These are phyloP conservation scores for Venturia pyrina DNA, from an alignment of 2,329 filamentous ascomycete species.

Conservation along the genomic window DNA sequence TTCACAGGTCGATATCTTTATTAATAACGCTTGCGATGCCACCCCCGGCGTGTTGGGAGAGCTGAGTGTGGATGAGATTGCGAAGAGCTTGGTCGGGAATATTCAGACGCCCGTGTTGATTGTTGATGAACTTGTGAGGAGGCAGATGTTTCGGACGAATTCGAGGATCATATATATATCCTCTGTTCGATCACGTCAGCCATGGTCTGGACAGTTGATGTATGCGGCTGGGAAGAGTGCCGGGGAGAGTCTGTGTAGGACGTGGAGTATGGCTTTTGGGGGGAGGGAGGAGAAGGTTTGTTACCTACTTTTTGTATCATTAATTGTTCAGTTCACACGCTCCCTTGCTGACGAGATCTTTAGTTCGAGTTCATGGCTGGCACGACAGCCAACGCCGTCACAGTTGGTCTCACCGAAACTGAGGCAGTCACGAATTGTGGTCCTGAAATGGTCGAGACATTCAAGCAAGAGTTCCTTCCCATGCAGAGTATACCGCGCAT, in stretches of 20 bases:
- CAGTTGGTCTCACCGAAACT: conserved; percentile 25
- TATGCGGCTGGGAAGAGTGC: conserved; percentile 27
- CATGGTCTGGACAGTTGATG: conserved; percentile 27
- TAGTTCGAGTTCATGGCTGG: conserved; percentile 26
- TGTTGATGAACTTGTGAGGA: conserved; percentile 26
- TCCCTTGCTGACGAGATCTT: background rate
- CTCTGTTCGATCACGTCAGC: conserved; percentile 23
- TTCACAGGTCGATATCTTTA: conserved; percentile 24
- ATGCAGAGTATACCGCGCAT: conserved; percentile 24
- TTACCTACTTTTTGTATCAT: background rate
- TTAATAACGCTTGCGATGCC: conserved; percentile 25
- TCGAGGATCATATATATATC: conserved; percentile 30
- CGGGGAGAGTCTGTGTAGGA: conserved; percentile 27
- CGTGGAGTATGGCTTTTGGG: conserved; percentile 28
- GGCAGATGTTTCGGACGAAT: conserved; percentile 22
- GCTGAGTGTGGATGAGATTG: conserved; percentile 20
- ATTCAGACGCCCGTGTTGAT: conserved; percentile 27
- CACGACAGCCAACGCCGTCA: conserved; percentile 27
- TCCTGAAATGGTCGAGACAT: conserved; percentile 22
- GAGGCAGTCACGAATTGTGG: conserved; percentile 26
- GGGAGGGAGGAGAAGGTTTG: conserved; percentile 23
- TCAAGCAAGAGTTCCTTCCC: conserved; percentile 26
- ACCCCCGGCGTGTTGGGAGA: conserved; percentile 22
- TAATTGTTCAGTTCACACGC: too few relatives aligned
- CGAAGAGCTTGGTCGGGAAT: conserved; percentile 25